Evolutionary conservation across 768 basidiomycete genomes (phyloP).

Genomic region (Boletus patriciae): DNA sequence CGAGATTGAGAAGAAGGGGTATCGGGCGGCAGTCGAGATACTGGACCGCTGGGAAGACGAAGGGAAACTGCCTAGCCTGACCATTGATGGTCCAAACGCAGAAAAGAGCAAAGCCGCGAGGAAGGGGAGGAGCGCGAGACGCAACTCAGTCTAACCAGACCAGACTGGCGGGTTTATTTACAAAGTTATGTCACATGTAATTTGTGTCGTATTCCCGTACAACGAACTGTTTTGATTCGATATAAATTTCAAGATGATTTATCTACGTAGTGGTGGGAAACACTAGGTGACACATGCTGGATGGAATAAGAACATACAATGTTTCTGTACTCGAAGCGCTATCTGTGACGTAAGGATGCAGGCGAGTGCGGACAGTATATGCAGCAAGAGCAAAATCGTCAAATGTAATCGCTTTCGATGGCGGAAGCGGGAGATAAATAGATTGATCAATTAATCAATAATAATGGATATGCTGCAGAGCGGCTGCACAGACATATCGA

Average conservation of each 20-base stretch:
- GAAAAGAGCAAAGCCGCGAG: slow-evolving; percentile 45
- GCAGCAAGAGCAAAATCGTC: slow-evolving; percentile 15
- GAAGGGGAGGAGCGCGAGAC: slow-evolving; percentile 73
- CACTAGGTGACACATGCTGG: slow-evolving; percentile 19
- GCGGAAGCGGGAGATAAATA: slow-evolving; percentile 24
- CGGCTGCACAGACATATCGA: slow-evolving; percentile 9
- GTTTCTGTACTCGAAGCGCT: slow-evolving; percentile 22
- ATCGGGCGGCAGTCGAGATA: slow-evolving; percentile 66
- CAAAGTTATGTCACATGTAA: neutral
- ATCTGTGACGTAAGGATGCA: slow-evolving; percentile 19
- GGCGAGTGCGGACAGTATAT: slow-evolving; percentile 15
- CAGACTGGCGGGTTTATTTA: neutral
- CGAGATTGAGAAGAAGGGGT: slow-evolving; percentile 84
- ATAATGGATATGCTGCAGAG: slow-evolving; percentile 35
- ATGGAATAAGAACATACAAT: slow-evolving; percentile 14
- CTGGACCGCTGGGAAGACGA: slow-evolving; percentile 80
- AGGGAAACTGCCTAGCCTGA: slow-evolving; percentile 74
- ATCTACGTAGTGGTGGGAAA: slow-evolving; percentile 18
- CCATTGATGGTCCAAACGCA: slow-evolving; percentile 57
- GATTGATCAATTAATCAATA: slow-evolving; percentile 35
- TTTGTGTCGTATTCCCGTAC: neutral
- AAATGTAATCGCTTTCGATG: slow-evolving; percentile 7
- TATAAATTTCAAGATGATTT: slow-evolving; percentile 15
- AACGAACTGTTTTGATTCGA: neutral
- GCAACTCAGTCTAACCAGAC: slow-evolving; percentile 59